Evolutionary conservation across 2,329 filamentous ascomycete genomes (phyloP).

Genomic region (Fonsecaea erecta): DNA sequence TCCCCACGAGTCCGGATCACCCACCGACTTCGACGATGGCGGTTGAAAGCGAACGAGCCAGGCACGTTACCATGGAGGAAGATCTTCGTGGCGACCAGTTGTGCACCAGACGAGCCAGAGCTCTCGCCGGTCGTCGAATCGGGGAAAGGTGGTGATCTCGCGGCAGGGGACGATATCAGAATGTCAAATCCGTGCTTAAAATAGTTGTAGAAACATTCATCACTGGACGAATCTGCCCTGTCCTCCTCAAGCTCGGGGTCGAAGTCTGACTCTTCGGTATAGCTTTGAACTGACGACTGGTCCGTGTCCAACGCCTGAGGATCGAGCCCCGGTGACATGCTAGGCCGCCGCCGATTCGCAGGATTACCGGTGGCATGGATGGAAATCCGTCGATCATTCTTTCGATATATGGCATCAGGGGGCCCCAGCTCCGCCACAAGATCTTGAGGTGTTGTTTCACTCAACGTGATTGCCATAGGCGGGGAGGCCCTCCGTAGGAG

Average conservation of each 20-base stretch:
- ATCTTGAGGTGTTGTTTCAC: conserved; percentile 89
- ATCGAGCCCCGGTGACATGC: conserved; percentile 44
- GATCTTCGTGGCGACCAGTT: conserved; percentile 86
- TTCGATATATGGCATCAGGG: conserved; percentile 90
- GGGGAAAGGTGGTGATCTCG: conserved; percentile 68
- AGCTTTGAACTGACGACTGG: conserved; percentile 73
- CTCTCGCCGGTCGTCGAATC: conserved; percentile 12
- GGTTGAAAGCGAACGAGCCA: conserved; percentile 94
- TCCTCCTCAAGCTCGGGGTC: conserved; percentile 64
- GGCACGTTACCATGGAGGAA: conserved; percentile 93
- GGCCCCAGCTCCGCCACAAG: conserved; percentile 88
- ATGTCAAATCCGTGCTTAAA: conserved; percentile 95
- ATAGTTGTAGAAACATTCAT: conserved; percentile 89
- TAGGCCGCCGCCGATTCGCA: conserved; percentile 46
- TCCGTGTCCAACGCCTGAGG: conserved; percentile 67
- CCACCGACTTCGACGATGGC: conserved; percentile 89
- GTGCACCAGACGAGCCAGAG: conserved; percentile 51
- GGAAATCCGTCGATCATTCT: conserved; percentile 84
- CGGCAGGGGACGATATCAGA: conserved; percentile 77
- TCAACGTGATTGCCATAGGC: conserved; percentile 73
- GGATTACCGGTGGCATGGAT: conserved; percentile 69
- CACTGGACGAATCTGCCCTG: conserved; percentile 58
- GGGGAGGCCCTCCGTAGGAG: conserved; percentile 71
- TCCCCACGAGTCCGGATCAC: conserved; percentile 61
- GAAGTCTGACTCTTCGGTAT: conserved; percentile 69